phyloP scores from a whole-genome alignment of 2,329 filamentous ascomycete genomes.

The Pseudocercospora eumusae region DNA sequence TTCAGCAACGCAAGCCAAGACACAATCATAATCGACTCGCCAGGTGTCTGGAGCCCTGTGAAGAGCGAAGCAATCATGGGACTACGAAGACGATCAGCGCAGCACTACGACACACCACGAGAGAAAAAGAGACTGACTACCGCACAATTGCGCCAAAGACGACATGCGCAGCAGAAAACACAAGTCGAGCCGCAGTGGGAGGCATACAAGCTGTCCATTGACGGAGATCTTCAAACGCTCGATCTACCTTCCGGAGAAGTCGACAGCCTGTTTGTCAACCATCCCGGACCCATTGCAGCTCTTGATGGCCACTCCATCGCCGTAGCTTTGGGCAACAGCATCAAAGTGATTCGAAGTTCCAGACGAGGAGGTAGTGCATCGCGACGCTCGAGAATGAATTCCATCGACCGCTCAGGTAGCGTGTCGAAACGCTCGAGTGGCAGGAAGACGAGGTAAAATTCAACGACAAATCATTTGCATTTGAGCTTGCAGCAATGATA shows the following conservation, averaged over 20 bases:
- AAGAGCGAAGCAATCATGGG: constrained; percentile 33
- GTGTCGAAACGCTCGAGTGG: constrained; percentile 9
- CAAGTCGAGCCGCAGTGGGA: constrained; percentile 51
- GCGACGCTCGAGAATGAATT: constrained; percentile 16
- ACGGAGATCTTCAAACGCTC: constrained; percentile 49
- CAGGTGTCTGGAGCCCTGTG: constrained; percentile 30
- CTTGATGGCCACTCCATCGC: constrained; percentile 67
- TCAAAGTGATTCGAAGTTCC: constrained; percentile 62
- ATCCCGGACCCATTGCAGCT: constrained; percentile 64
- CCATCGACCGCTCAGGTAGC: constrained; percentile 22
- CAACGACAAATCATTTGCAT: too few species aligned
- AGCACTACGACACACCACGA: constrained; percentile 15
- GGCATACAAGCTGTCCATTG: constrained; percentile 54
- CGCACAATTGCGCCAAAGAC: constrained; percentile 18
- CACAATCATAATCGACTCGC: constrained; percentile 15
- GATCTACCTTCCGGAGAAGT: constrained; percentile 47
- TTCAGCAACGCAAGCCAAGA: constrained; percentile 21
- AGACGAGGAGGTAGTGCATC: constrained; percentile 20
- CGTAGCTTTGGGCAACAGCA: constrained; percentile 69
- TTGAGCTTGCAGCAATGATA: too few species aligned
- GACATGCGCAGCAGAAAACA: constrained; percentile 21
- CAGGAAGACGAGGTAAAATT: constrained; percentile 13
- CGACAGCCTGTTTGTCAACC: constrained; percentile 64
- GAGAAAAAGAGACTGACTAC: constrained; percentile 12
- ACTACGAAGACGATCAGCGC: constrained; percentile 27